These are phyloP conservation scores for Tulasnella sp. DNA, from an alignment of 768 basidiomycete species.

Conservation along the genomic window DNA sequence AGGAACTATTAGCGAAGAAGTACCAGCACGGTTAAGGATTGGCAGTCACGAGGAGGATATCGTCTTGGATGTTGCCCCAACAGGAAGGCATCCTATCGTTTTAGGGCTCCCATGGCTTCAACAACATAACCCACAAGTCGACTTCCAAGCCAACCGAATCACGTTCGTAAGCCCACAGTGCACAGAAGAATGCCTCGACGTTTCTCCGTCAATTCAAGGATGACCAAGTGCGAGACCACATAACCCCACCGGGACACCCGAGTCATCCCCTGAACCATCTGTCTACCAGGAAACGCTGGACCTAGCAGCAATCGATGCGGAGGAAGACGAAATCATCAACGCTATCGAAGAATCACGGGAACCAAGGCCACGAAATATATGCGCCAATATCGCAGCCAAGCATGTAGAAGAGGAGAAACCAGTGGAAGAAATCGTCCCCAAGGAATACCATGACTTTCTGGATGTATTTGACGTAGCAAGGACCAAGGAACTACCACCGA, in stretches of 20 bases:
- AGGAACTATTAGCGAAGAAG: not conserved
- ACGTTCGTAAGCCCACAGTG: not conserved
- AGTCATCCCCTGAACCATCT: not conserved
- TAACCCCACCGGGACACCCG: not conserved
- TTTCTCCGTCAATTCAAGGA: not conserved
- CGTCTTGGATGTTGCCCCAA: not conserved
- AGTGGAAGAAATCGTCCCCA: conserved; percentile 32
- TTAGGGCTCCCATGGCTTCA: conserved; percentile 14
- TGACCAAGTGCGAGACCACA: not conserved
- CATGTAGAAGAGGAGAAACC: not conserved
- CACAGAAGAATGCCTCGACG: not conserved
- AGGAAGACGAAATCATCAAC: not conserved
- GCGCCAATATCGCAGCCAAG: not conserved
- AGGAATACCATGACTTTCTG: conserved; percentile 37
- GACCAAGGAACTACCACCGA: conserved; percentile 40
- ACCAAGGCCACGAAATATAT: not conserved
- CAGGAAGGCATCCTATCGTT: not conserved
- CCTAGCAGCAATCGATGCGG: not conserved
- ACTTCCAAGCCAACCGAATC: not conserved
- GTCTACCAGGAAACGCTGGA: too few relatives aligned
- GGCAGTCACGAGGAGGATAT: not conserved
- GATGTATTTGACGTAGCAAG: conserved; percentile 36
- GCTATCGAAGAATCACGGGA: not conserved
- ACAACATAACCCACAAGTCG: not conserved
- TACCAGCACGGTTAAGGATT: too few relatives aligned